Evolutionary conservation across 2,329 filamentous ascomycete species (phyloP), one percentile per base, ranked within the genome.

Genomic region (Xylariomycetidae sp.): DNA sequence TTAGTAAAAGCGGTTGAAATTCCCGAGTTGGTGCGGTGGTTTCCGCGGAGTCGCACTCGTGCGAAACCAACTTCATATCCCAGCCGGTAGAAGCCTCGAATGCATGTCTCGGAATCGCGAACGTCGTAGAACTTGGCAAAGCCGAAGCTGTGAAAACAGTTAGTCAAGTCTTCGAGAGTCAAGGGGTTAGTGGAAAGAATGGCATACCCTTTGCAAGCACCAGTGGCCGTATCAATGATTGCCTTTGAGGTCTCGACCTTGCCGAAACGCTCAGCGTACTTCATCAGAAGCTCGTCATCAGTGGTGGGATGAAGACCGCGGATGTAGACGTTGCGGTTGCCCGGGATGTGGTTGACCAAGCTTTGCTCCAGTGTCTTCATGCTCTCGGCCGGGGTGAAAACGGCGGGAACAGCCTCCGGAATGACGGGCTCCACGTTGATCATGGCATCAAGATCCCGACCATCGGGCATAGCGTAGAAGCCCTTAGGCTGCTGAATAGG

Each of bases 11-110:
- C 23, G 16, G 25, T 13, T 25, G n/a, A 16, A 16, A 14, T 14
- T 10, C 24, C 14, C 6, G 37, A 35, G 24, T 25, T 29, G 34
- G 22, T 25, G 34, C n/a, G 18, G 15, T 26, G 20, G 28, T 24
- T 16, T 30, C 32, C 25, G 23, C 36, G 29, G 29, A 24, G 18
- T 63, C 74, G 55, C 65, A 93, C 88, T 54, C 89, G 78, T 49
- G 93, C 92, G 65, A 96, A 96, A 56, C 90, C 94, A 50, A 95
- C 90, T 68, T 98, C 92, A 56, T 96, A 98, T 34, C 90, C 90
- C 46, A 94, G 78, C 53, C 85, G 83, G 57, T 92, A 90, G 58
- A 98, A 95, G 27, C 87, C 92, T 33, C 88, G 85, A 54, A 98
- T 98, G 59, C 92, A 96, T 54, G 88, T 84, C 65, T 96, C 89